Evolutionary conservation across 2,329 filamentous ascomycete genomes (phyloP), one percentile per base, ranked within the genome.

Genomic region (Aphanoascus verrucosus): DNA sequence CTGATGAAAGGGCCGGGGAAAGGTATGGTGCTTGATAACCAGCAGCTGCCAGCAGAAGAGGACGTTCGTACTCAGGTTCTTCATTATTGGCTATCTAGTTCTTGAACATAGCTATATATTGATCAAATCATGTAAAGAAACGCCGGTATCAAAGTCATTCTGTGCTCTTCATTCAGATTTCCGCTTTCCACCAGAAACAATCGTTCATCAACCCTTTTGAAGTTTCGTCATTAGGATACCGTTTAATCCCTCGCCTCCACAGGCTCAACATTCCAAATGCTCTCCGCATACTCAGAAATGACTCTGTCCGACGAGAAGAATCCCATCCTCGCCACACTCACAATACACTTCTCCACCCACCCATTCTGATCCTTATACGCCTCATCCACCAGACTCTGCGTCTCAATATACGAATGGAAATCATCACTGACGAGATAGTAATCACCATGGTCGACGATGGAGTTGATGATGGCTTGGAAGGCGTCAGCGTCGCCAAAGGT

Each of bases 401-500:
- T 95, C 70, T 91, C 82, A 62, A 94, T 76, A 74, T 98, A 98
- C 66, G 85, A 91, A 72, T 88, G 83, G 79, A 98, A 98, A 70
- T 98, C 93, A 65, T 98, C 93, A 38, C 88, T 95, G 46, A 97
- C 90, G 31, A 98, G 81, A 70, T 98, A 98, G 76, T 94, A 97
- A 69, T 98, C 93, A 38, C 93, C 90, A 60, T 97, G 93, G 56
- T 95, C 86, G 58, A 85, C 82, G 59, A 98, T 90, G 8, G 88
- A 86, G 59, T 85, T 81, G 60, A 94, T 80, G 59, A 98, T 78
- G 31, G 87, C 86, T n/a, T 79, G 77, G 71, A 97, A 98, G 64
- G 86, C 79, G 49, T 80, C 73, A 0, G 83, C 76, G 54, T 89
- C 83, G 54, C 93, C 93, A 65, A 98, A 98, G 2, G 75, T 85